These are phyloP conservation scores for Suillus bovinus DNA, from an alignment of 768 basidiomycete genomes.

Conservation along the genomic window DNA sequence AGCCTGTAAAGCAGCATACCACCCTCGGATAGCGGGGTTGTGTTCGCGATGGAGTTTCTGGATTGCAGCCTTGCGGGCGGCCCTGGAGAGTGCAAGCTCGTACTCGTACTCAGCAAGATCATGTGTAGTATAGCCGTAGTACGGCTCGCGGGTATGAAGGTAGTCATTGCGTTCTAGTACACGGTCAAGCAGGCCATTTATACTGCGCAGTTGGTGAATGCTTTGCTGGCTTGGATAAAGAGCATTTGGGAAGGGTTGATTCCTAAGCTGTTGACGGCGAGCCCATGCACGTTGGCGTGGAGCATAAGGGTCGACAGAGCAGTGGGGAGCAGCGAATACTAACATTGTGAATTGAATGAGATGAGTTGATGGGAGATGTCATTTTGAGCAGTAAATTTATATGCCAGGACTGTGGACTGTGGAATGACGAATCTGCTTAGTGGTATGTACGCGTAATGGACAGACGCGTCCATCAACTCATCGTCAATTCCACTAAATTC, in stretches of 20 bases:
- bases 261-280: not conserved
- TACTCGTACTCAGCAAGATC: not conserved
- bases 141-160: not conserved
- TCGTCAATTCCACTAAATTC: not conserved
- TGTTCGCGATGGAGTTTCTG: not conserved
- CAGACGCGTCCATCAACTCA: not conserved
- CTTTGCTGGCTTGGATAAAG: not conserved
- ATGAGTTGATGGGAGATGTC: not conserved
- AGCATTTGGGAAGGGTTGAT: constrained; percentile 8
- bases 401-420: not conserved
- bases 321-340: constrained; percentile 1
- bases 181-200: not conserved
- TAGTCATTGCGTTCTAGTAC: constrained; percentile 1
- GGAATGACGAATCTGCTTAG: not conserved
- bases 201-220: not conserved
- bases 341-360: constrained; percentile 11
- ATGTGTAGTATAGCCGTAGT: not conserved
- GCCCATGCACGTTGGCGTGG: constrained; percentile 26
- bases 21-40: not conserved
- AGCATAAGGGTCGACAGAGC: constrained; percentile 10
- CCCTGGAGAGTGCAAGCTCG: not conserved
- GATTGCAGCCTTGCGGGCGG: not conserved
- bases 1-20: not conserved
- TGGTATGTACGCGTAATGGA: not conserved
- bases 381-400: constrained; percentile 2